These are phyloP conservation scores for Trichoderma cornu-damae DNA, from an alignment of 2,329 filamentous ascomycete genomes.

Conservation along the genomic window DNA sequence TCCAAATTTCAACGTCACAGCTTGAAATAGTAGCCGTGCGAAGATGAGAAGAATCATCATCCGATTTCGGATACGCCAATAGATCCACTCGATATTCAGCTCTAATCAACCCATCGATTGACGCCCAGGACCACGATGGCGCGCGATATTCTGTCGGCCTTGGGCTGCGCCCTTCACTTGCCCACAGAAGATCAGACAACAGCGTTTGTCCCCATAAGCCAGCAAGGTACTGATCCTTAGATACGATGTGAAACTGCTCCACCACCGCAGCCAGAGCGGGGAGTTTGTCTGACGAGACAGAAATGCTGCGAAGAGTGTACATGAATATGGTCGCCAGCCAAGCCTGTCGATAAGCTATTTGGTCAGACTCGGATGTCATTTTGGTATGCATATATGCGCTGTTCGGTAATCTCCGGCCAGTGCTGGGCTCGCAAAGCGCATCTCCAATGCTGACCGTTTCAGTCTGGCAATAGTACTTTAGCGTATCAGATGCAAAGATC, in stretches of 20 bases:
- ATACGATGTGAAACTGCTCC: not conserved
- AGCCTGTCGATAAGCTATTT: not conserved
- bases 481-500: not conserved
- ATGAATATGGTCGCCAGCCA: not conserved
- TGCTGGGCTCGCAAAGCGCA: not conserved
- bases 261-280: not conserved
- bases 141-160: not conserved
- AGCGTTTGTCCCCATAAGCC: not conserved
- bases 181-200: not conserved
- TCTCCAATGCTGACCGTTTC: not conserved
- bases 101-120: not conserved
- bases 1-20: not conserved
- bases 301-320: not conserved
- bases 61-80: not conserved
- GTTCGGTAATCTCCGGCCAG: not conserved
- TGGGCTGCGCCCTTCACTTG: not conserved
- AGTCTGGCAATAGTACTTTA: not conserved
- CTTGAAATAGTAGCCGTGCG: not conserved
- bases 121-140: conserved; percentile 13
- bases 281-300: not conserved
- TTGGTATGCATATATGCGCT: not conserved
- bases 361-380: not conserved
- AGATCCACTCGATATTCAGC: not conserved
- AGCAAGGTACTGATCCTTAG: conserved; percentile 2
- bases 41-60: not conserved